Evolutionary conservation across 768 basidiomycete species (phyloP).

Genomic region (Epithele typhae): DNA sequence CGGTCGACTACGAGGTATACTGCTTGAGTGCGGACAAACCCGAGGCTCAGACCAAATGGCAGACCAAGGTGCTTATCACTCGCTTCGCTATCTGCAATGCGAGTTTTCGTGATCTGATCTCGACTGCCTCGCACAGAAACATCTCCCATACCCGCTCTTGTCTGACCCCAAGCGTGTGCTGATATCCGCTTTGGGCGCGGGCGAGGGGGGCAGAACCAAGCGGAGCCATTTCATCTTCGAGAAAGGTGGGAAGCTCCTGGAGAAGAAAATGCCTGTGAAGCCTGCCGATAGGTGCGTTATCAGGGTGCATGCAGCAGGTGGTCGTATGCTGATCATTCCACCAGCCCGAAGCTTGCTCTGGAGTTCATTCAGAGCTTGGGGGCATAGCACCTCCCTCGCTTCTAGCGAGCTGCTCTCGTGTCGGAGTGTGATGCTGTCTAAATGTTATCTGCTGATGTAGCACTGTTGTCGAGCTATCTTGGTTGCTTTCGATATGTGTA

Average conservation of each 20-base stretch:
- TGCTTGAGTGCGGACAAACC: constrained; percentile 81
- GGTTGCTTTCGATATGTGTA: background rate
- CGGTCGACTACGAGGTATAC: constrained; percentile 67
- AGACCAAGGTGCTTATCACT: constrained; percentile 60
- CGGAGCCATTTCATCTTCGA: constrained; percentile 93
- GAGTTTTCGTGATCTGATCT: background rate
- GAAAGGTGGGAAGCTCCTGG: constrained; percentile 84
- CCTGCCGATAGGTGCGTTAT: constrained; percentile 71
- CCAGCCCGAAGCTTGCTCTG: constrained; percentile 59
- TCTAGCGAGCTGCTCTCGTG: no score
- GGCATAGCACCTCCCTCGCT: no score
- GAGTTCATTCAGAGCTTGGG: constrained; percentile 56
- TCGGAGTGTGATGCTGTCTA: no score
- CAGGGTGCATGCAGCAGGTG: background rate
- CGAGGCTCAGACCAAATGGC: constrained; percentile 76
- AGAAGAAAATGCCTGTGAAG: constrained; percentile 82
- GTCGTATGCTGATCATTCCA: background rate
- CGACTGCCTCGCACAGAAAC: constrained; percentile 46
- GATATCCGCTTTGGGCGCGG: constrained; percentile 79
- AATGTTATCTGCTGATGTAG: background rate
- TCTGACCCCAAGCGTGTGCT: constrained; percentile 84
- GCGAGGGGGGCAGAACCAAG: constrained; percentile 75
- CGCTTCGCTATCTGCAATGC: background rate
- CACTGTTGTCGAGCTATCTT: background rate
- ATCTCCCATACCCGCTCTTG: constrained; percentile 79